Conservation (phyloP, 805 yeast genomes). For the Candida gorgasii region DNA sequence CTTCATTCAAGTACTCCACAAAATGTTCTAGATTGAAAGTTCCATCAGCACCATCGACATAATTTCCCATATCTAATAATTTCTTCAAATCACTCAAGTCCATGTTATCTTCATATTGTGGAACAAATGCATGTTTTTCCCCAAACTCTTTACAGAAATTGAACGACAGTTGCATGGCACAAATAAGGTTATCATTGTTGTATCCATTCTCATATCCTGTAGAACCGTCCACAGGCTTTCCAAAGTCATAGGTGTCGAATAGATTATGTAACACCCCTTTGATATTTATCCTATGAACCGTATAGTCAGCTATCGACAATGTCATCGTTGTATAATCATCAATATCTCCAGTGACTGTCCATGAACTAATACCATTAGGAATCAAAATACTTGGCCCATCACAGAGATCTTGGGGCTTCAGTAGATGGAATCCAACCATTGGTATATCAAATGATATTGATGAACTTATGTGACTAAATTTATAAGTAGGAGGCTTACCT, state of each 20-base stretch:
- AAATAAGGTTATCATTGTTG: slow-evolving; percentile 30
- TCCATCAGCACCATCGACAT: slow-evolving; percentile 8
- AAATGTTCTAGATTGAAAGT: slow-evolving; percentile 14
- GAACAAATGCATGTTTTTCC: slow-evolving; percentile 4
- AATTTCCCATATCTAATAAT: slow-evolving; percentile 9
- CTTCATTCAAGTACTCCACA: slow-evolving; percentile 13
- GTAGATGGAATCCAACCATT: slow-evolving; percentile 26
- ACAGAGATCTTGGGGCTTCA: slow-evolving; percentile 26
- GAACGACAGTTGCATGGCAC: slow-evolving; percentile 30
- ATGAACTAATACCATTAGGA: slow-evolving; percentile 37
- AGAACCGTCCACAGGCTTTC: slow-evolving; percentile 8
- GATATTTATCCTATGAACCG: slow-evolving; percentile 35
- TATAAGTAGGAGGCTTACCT: slow-evolving; percentile 13
- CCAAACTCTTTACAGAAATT: slow-evolving; percentile 34
- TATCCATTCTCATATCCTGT: slow-evolving; percentile 15
- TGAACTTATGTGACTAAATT: slow-evolving; percentile 32
- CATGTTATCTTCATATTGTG: background rate
- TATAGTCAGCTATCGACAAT: slow-evolving; percentile 37
- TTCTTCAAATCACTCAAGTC: slow-evolving; percentile 6
- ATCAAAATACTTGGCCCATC: slow-evolving; percentile 32
- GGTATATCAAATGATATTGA: slow-evolving; percentile 34
- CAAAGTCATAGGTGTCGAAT: slow-evolving; percentile 10
- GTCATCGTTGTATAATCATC: slow-evolving; percentile 36
- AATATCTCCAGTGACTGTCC: slow-evolving; percentile 16
- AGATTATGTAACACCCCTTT: slow-evolving; percentile 31